Evolutionary conservation across 768 basidiomycete species (phyloP), one percentile per base, ranked within the genome.

Genomic region (Infundibulicybe gibba): DNA sequence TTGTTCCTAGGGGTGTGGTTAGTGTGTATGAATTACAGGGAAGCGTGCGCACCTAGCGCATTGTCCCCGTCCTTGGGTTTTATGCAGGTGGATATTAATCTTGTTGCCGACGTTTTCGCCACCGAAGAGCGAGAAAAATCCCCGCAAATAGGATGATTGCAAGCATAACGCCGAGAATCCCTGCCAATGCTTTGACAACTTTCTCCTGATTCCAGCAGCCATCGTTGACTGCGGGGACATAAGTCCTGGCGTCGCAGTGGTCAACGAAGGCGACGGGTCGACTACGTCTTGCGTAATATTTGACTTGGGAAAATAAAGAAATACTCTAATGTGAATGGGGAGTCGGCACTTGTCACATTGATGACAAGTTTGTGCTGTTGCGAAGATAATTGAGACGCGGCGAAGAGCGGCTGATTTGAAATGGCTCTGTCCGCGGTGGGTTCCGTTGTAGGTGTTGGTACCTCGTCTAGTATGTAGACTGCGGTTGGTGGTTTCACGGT

Each of bases 361-460:
- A 79, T 68, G 6, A 54, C 52, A 21, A 79, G 52, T 5, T 49
- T 54, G 55, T 79, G 75, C 45, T 64, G 59, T 8, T 50, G 20
- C 13, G 55, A 45, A 6, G 63, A 52, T 12, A 69, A 53, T 4
- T 56, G 43, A 11, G 53, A 40, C 17, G 67, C 61, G 6, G 64
- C 58, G 55, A 75, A 79, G 41, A 77, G 64, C 8, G 69, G 68
- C 54, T 77, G 77, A 48, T 69, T 65, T 0, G 54, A 55, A 19
- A 75, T 62, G 30, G 58, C 50, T 5, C 44, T 31, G 4, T 48
- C 46, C 10, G 71, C 72, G 32, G 56, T 53, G 3, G 75, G 72
- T 32, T 72, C 56, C 2, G 66, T 64, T 5, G 70, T 69, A 6
- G 54, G 47, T 21, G 69, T 56, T 1, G 74, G 64, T 3, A 50